Base-by-base conservation (phyloP, 2,329 filamentous ascomycete species). In the Botrytis byssoidea region DNA sequence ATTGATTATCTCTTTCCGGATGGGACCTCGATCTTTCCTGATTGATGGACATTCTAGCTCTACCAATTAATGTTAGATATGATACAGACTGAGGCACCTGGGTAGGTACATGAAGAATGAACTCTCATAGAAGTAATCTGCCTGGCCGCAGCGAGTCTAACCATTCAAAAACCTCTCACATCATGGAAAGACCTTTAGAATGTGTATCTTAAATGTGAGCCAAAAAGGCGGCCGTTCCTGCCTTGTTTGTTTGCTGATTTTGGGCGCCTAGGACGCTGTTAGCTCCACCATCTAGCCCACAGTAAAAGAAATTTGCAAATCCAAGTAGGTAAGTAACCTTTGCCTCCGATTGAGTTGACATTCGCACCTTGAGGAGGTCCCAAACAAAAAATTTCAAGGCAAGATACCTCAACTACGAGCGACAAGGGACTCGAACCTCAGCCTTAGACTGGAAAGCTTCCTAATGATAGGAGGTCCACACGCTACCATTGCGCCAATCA, bases 401-500 rank as follows among this genome's bases (percentile, higher is more conserved):
- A 61, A 61, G 35, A 37, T 40, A 2, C 12, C 59, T 61, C 4
- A 16, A 12, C 4, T 18, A 42, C 65, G 65, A 68, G 65, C 65
- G 65, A 68, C 65, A 68, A 68, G 65, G 65, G 46, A 68, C 65
- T 68, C 65, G 46, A 68, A 68, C 65, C 65, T 68, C 65, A 68
- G 57, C 48, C 65, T 68, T 42, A 68, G 65, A 57, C 65, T 57
- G 46, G 25, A 68, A 68, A 68, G 48, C 65, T 57, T 68, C 65
- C 65, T 16, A 3, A 16, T 68, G 29, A 37, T 73, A 70, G 66
- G 66, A 73, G 71, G 71, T 61, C 55, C 66, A 42, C 71, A 69
- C 71, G 66, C 66, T 73, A 70, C 55, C 71, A 70, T 70, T 73
- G 71, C 65, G 29, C 63, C 35, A 61, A 70, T 35, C 71, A 69